Conservation (phyloP, 106 monocot species). For the Dactylorhiza incarnata region DNA sequence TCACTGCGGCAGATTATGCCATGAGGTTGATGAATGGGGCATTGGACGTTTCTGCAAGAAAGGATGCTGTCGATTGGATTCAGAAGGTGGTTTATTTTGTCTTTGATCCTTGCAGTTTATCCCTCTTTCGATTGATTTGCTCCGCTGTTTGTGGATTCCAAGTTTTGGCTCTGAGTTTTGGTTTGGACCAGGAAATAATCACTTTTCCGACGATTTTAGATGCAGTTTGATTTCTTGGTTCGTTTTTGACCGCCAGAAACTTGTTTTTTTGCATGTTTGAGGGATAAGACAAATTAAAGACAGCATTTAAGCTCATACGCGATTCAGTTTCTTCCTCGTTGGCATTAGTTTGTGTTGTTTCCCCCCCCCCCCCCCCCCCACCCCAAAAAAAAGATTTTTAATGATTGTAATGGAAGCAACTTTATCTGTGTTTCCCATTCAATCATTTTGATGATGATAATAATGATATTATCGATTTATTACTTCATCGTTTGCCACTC, state of each 20-base stretch:
- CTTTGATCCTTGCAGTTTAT: background rate
- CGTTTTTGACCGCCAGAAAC: background rate
- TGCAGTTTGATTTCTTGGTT: background rate
- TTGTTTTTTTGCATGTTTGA: background rate
- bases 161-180: background rate
- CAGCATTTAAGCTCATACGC: no score
- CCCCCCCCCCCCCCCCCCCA: no score
- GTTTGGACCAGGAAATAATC: background rate
- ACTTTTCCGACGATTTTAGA: background rate
- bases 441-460: background rate
- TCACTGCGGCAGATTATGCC: slow-evolving; percentile 37
- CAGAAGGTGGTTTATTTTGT: slow-evolving; percentile 31
- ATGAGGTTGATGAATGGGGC: slow-evolving; percentile 36
- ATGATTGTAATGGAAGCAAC: no score
- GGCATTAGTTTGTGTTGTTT: no score
- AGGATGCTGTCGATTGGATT: slow-evolving; percentile 85
- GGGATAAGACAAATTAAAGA: no score
- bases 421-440: background rate
- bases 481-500: background rate
- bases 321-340: no score
- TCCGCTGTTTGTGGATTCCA: no score
- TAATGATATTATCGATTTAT: background rate
- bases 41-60: slow-evolving; percentile 42
- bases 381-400: no score
- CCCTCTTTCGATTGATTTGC: no score